Base-by-base conservation (phyloP, 2,329 filamentous ascomycete genomes). In the Fusarium tuaranense region DNA sequence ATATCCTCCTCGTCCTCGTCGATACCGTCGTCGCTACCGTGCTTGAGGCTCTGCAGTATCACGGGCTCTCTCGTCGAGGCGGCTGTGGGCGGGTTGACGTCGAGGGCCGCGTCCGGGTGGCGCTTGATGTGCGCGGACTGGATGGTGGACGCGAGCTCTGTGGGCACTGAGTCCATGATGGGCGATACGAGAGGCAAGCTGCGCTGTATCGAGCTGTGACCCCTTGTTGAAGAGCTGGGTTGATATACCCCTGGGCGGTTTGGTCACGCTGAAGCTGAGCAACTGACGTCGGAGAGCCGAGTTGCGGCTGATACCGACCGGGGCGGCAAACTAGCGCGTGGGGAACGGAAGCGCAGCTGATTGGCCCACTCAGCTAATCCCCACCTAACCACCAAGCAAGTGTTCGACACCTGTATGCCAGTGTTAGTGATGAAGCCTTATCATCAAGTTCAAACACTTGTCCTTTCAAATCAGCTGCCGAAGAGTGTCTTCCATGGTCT, bases 91-190 rank as follows among this genome's bases (percentile, higher is more conserved):
- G 95, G 95, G 81, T 95, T 95, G 79, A 94, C 81, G 84, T 98
- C 95, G 85, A 94, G 93, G 59, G 81, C 82, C 7, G 92, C 88
- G 44, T 93, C 94, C 0, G 95, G 95, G 63, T 91, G 80, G 57
- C 86, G 89, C 72, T 94, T 92, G 84, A 98, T 92, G 80, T 93
- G 93, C 38, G 92, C 93, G 18, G 93, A 92, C 83, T 98, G 95
- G 74, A 98, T 86, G 38, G 93, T 93, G 78, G 94, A 93, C 55
- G 94, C 93, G 67, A 96, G 84, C 81, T 97, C 91, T 27, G 91
- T 83, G 30, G 91, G 88, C 20, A 90, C 82, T n/a, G 89, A 87
- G 32, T 85, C 84, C 38, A 93, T 93, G 68, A 61, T 78, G 64
- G 9, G 36, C 27, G 27, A 5, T 20, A 20, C 5, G 13, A 2